These are phyloP conservation scores for Alternaria triticimaculans DNA, from an alignment of 2,329 filamentous ascomycete species.

Conservation along the genomic window DNA sequence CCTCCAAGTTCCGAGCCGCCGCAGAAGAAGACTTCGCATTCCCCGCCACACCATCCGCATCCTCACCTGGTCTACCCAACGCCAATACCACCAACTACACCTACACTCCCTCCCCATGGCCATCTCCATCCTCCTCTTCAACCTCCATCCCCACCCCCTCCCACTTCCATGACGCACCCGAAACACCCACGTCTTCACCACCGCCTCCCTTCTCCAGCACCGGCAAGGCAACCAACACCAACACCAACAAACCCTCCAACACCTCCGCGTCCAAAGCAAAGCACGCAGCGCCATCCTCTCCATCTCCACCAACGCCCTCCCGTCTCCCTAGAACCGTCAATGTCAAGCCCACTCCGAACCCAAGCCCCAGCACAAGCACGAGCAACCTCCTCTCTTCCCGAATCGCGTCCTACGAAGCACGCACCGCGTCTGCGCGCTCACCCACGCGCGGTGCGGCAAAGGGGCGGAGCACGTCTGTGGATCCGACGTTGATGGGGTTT, in stretches of 20 bases:
- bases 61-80: not conserved
- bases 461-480: not conserved
- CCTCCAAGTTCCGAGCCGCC: not conserved
- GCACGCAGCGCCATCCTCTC: not conserved
- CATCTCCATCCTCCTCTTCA: not conserved
- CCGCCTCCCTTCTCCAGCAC: not conserved
- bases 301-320: not conserved
- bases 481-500: not conserved
- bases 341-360: not conserved
- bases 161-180: not conserved
- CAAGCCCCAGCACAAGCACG: not conserved
- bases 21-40: not conserved
- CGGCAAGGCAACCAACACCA: no score
- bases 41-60: not conserved
- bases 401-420: not conserved
- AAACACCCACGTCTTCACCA: not conserved
- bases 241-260: not conserved
- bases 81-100: not conserved
- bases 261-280: not conserved
- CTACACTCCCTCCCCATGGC: not conserved
- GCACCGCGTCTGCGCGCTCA: not conserved
- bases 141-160: not conserved
- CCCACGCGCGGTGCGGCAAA: not conserved
- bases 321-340: not conserved
- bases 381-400: not conserved